Evolutionary conservation across 179 eudicot genomes (phyloP).

Genomic region (Gypsophila paniculata): DNA sequence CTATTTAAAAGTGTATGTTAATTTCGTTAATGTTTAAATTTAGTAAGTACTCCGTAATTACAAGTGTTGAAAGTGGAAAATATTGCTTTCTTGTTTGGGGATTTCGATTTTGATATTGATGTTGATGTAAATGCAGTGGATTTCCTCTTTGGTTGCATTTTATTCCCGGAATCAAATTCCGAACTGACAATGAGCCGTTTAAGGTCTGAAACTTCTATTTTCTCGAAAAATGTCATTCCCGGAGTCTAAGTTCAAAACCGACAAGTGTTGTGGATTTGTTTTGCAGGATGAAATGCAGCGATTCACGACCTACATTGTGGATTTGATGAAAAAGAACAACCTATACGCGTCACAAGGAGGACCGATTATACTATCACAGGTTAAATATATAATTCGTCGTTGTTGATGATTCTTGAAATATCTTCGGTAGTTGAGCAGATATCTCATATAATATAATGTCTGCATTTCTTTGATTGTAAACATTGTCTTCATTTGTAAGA

Average conservation of each 20-base stretch:
- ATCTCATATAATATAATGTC: neutral
- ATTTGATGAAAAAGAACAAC: slow-evolving; percentile 72
- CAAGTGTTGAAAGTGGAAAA: neutral
- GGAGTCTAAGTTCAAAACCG: too few relatives aligned
- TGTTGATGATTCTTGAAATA: slow-evolving; percentile 8
- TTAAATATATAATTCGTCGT: slow-evolving; percentile 23
- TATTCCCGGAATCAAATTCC: slow-evolving; percentile 65
- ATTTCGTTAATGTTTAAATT: neutral
- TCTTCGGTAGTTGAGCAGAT: slow-evolving; percentile 24
- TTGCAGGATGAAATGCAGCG: slow-evolving; percentile 84
- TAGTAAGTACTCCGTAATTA: neutral
- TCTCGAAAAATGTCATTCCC: neutral
- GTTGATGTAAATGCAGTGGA: slow-evolving; percentile 52
- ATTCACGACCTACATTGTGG: slow-evolving; percentile 74
- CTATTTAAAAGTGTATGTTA: neutral
- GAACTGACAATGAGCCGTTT: slow-evolving; percentile 86
- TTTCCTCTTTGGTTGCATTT: slow-evolving; percentile 98
- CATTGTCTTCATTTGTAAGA: slow-evolving; percentile 6
- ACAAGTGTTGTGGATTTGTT: neutral
- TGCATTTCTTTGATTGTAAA: neutral
- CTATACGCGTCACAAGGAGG: slow-evolving; percentile 91
- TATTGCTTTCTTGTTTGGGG: neutral
- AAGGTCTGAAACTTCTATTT: slow-evolving; percentile 47
- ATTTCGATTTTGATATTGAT: slow-evolving; percentile 5
- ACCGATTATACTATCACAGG: slow-evolving; percentile 89